Base-by-base conservation (phyloP, 164 flowering plant genomes). In the Tinospora cordifolia region DNA sequence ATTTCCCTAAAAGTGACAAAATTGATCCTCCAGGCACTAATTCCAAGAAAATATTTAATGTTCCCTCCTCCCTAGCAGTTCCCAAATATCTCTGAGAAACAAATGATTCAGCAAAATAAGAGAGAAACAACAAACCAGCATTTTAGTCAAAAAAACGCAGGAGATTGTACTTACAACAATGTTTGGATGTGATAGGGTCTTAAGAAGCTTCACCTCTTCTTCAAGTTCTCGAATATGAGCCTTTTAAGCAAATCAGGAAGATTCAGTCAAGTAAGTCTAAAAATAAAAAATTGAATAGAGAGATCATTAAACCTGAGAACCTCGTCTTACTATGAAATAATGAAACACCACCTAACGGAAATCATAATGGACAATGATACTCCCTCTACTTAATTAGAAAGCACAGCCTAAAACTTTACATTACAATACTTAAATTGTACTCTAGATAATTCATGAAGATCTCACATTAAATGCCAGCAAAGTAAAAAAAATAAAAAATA, bases 21-120 rank as follows among this genome's bases (percentile, higher is more conserved):
- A 95, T 95, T 30, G 98, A 92, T 75, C 99, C 99, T 72, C 99
- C 99, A n/a, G 99, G 92, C 62, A 95, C 97, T 82, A 95, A 92
- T 74, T 95, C 99, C 75, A 95, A 76, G 67, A 95, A 75, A 72
- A 95, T 95, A 78, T 95, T 92, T 44, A 95, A 77, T 2, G 88
- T 82, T 38, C 85, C 94, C 27, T 89, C 94, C 83, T 95, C 99
- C 77, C 94, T 87, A 38, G 84, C 91, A 68, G 98, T 94, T 60
- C 99, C 99, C 75, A 94, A 77, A 67, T 94, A 94, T 83, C 99
- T 88, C 99, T 94, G 82, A 64, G 63, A 22, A 72, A 74, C 30
- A 77, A 70, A 71, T 65, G 1, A 73, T 68, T 8, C 25, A 40
- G 54, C 36, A 24, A 21, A 58, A 44, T 79, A 40, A 63, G 69